Conservation (phyloP, 2,329 filamentous ascomycete genomes). For the Onygenales sp. region DNA sequence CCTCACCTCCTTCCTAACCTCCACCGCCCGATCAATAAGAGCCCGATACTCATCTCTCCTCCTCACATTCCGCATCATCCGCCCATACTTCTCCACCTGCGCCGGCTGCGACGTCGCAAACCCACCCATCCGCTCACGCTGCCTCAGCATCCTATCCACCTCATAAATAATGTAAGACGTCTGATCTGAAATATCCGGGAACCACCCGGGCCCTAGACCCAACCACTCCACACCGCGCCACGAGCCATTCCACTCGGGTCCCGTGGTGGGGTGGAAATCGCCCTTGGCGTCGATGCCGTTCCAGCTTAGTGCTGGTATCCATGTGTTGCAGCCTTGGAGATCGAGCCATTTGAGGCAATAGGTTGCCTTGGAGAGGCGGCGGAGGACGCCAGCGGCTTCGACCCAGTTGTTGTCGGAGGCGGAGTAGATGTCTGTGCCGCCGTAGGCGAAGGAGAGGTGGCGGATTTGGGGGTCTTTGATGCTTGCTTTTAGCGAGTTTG, state of each 20-base stretch:
- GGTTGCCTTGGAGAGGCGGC: slow-evolving; percentile 45
- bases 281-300: slow-evolving; percentile 21
- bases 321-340: slow-evolving; percentile 49
- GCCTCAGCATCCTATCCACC: neutral
- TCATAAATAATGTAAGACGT: neutral
- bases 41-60: slow-evolving; percentile 23
- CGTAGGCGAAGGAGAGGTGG: slow-evolving; percentile 36
- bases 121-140: neutral
- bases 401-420: slow-evolving; percentile 45
- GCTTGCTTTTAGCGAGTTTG: slow-evolving; percentile 39
- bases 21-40: slow-evolving; percentile 18
- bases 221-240: slow-evolving; percentile 38
- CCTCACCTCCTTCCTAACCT: slow-evolving; percentile 23
- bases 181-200: slow-evolving; percentile 13
- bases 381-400: slow-evolving; percentile 47
- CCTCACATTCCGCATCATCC: slow-evolving; percentile 11
- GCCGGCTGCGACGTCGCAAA: too few species aligned
- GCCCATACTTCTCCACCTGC: neutral
- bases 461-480: slow-evolving; percentile 31
- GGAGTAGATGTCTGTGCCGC: slow-evolving; percentile 45
- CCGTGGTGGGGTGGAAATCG: slow-evolving; percentile 13
- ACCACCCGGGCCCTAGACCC: slow-evolving; percentile 33
- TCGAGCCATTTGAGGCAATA: slow-evolving; percentile 55
- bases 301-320: slow-evolving; percentile 45
- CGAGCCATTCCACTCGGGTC: slow-evolving; percentile 37